Percentiles rank a stretch among this genome's conserved stretches.
Evolutionary conservation across 495 filamentous ascomycete species (phyloP).

Genomic region (Terfezia claveryi): DNA sequence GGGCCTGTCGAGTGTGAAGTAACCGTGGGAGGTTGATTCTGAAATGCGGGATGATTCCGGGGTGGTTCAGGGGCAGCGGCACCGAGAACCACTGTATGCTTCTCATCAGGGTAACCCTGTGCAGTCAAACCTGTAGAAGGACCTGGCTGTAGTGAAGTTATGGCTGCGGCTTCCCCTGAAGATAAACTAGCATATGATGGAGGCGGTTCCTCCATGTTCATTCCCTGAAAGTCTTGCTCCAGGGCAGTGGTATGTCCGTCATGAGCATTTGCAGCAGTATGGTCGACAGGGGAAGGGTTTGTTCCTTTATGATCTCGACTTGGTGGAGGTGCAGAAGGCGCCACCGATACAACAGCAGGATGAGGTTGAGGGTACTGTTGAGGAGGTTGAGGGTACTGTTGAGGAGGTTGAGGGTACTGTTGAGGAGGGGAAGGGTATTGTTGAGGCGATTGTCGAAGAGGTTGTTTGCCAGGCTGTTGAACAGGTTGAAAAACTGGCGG

Average conservation of each 20-base stretch:
- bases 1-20: constrained; percentile 3
- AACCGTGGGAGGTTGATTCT: constrained; percentile 7
- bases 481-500: background rate
- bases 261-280: background rate
- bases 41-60: constrained; percentile 13
- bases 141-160: constrained; percentile 24
- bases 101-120: constrained; percentile 25
- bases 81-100: constrained; percentile 23
- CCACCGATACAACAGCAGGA: constrained; percentile 1
- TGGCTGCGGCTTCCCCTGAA: constrained; percentile 26
- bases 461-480: background rate
- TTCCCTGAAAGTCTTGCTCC: constrained; percentile 68
- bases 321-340: background rate
- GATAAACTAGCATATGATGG: constrained; percentile 10
- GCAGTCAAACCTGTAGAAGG: constrained; percentile 24
- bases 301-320: no score
- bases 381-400: constrained; percentile 16
- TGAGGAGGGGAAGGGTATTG: constrained; percentile 17
- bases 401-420: constrained; percentile 13
- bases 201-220: constrained; percentile 37
- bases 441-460: constrained; percentile 9
- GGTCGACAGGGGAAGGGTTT: background rate
- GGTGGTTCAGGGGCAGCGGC: constrained; percentile 13
- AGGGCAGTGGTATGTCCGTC: constrained; percentile 32
- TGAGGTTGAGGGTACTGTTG: constrained; percentile 17